Evolutionary conservation across 2,329 filamentous ascomycete genomes (phyloP).

Genomic region (Rhynchosporium agropyri): DNA sequence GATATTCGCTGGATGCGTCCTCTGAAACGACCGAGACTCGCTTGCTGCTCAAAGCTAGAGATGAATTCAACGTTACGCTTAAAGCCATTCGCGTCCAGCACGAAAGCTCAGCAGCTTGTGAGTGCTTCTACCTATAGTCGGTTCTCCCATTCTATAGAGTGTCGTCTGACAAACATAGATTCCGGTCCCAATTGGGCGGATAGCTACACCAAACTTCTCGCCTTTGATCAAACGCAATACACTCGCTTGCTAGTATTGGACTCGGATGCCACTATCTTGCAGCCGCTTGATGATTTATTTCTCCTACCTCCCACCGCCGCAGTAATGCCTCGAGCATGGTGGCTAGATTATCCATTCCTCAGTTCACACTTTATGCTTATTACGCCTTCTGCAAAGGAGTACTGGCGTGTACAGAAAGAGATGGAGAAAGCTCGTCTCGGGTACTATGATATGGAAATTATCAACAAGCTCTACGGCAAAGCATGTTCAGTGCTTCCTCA

Average conservation of each 20-base stretch:
- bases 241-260: constrained; percentile 32
- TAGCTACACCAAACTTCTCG: constrained; percentile 68
- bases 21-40: constrained; percentile 40
- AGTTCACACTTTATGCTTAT: constrained; percentile 61
- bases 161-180: constrained; percentile 16
- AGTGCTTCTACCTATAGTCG: constrained; percentile 18
- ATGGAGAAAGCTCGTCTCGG: constrained; percentile 31
- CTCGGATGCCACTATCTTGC: constrained; percentile 36
- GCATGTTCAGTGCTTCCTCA: constrained; percentile 55
- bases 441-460: constrained; percentile 63
- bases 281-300: constrained; percentile 63
- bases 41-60: constrained; percentile 48
- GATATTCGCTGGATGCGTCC: constrained; percentile 41
- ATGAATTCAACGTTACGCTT: constrained; percentile 50
- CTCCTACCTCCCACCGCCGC: constrained; percentile 54
- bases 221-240: constrained; percentile 69
- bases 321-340: constrained; percentile 65
- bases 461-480: constrained; percentile 34
- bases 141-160: neutral
- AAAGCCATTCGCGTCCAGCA: constrained; percentile 48
- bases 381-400: constrained; percentile 56
- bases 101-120: constrained; percentile 45
- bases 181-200: constrained; percentile 32
- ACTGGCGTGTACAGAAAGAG: constrained; percentile 42
- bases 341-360: constrained; percentile 52